These are phyloP conservation scores for Linaria vulgaris DNA, from an alignment of 257 asterid species.

Conservation along the genomic window DNA sequence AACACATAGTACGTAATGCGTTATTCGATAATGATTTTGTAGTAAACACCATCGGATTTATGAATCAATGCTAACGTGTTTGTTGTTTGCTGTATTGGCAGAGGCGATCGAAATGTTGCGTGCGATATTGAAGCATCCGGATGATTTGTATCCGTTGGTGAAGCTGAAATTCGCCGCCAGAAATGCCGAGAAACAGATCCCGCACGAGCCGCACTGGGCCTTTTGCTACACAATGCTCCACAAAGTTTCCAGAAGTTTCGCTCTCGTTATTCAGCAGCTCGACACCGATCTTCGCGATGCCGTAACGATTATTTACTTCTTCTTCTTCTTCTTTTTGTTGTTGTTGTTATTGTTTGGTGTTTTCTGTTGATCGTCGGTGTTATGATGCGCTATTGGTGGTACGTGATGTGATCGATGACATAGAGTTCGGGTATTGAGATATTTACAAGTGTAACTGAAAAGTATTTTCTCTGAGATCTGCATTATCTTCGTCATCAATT, in stretches of 20 bases:
- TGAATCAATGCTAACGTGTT: neutral
- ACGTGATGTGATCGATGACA: neutral
- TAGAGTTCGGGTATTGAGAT: too few relatives aligned
- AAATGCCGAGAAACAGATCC: conserved; percentile 86
- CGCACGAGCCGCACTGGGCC: conserved; percentile 88
- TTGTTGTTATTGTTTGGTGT: too few relatives aligned
- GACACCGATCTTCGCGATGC: conserved; percentile 94
- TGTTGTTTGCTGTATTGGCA: conserved; percentile 27
- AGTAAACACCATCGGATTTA: conserved; percentile 6
- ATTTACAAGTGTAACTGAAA: neutral
- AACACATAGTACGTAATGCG: conserved; percentile 20
- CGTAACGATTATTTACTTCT: conserved; percentile 36
- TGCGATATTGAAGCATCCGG: conserved; percentile 78
- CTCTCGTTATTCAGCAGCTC: conserved; percentile 90
- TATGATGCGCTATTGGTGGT: conserved; percentile 11
- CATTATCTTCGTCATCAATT: conserved; percentile 4
- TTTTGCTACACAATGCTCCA: conserved; percentile 88
- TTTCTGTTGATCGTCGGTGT: neutral
- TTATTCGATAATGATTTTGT: neutral
- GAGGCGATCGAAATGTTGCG: conserved; percentile 54
- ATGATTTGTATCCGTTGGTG: conserved; percentile 77
- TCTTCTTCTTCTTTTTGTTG: conserved; percentile 4
- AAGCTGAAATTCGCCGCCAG: conserved; percentile 72
- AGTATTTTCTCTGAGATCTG: conserved; percentile 2
- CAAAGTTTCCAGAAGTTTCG: conserved; percentile 88